These are phyloP conservation scores for Diplodia sapinea DNA, from an alignment of 2,329 filamentous ascomycete genomes.

Conservation along the genomic window DNA sequence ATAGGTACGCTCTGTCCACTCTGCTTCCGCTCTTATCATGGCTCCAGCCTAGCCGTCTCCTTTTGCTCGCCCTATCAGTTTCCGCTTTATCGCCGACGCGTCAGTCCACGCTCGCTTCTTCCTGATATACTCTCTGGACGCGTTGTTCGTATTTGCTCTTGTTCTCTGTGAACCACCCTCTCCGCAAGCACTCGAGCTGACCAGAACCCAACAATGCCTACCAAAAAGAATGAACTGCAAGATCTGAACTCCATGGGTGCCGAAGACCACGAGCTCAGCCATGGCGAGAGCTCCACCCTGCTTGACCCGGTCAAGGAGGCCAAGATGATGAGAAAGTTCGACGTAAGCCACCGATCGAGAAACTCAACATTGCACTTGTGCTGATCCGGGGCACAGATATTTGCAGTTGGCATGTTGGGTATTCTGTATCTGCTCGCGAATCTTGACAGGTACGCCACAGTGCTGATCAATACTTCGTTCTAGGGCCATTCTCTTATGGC, in stretches of 20 bases:
- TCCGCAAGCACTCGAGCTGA: constrained; percentile 8
- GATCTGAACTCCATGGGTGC: constrained; percentile 1
- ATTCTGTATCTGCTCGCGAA: constrained; percentile 31
- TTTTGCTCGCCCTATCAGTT: neutral
- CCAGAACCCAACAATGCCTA: constrained; percentile 24
- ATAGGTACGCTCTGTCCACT: constrained; percentile 25
- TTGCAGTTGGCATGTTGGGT: constrained; percentile 27
- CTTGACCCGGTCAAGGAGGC: constrained; percentile 29
- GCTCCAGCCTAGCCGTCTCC: neutral
- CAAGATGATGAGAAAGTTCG: constrained; percentile 29
- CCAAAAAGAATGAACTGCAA: constrained; percentile 24
- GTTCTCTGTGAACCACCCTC: constrained; percentile 17
- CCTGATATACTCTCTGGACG: constrained; percentile 2
- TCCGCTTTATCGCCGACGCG: neutral
- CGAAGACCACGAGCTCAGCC: constrained; percentile 15
- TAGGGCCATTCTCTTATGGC: constrained; percentile 26
- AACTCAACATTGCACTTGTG: neutral
- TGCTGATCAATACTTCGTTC: neutral
- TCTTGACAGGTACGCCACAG: constrained; percentile 29
- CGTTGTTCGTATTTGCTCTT: constrained; percentile 2
- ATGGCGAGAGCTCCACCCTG: constrained; percentile 16
- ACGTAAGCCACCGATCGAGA: neutral
- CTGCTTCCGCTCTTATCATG: constrained; percentile 17
- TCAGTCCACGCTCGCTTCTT: neutral
- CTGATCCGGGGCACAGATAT: constrained; percentile 9